phyloP scores from a whole-genome alignment of 208 protist genomes.

The Leishmania braziliensis region DNA sequence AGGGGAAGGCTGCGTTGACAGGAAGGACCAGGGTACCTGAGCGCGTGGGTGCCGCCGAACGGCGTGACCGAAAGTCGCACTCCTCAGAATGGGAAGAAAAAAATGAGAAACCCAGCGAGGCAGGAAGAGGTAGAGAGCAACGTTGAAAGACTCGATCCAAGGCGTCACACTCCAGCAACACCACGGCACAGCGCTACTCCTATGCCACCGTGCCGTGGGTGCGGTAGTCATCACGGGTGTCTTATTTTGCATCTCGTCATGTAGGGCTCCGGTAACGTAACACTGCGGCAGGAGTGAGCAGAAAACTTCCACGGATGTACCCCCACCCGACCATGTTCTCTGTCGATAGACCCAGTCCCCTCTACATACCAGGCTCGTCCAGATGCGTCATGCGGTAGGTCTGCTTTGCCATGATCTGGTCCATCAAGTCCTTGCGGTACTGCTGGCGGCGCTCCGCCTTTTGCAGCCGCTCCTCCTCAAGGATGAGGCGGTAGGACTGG shows the following conservation, averaged over 20 bases:
- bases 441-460: constrained; percentile 49
- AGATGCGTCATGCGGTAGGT: constrained; percentile 67
- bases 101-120: not conserved
- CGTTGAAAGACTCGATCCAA: not conserved
- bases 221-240: not conserved
- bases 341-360: not conserved
- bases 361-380: constrained; percentile 45
- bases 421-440: constrained; percentile 77
- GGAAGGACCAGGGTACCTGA: not conserved
- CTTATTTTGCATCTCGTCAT: not conserved
- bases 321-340: not conserved
- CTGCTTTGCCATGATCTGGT: constrained; percentile 75
- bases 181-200: not conserved
- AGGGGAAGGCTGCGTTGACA: not conserved
- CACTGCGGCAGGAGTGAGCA: not conserved
- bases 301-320: not conserved
- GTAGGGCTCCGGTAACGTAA: not conserved
- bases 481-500: constrained; percentile 52
- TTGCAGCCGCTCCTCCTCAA: constrained; percentile 58
- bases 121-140: not conserved
- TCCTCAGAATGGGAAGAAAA: not conserved
- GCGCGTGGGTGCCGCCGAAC: not conserved
- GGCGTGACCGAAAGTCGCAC: not conserved
- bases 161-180: not conserved
- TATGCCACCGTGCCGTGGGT: not conserved